phyloP scores from a whole-genome alignment of 2,329 filamentous ascomycete genomes.

The Penicillium glabrum region DNA sequence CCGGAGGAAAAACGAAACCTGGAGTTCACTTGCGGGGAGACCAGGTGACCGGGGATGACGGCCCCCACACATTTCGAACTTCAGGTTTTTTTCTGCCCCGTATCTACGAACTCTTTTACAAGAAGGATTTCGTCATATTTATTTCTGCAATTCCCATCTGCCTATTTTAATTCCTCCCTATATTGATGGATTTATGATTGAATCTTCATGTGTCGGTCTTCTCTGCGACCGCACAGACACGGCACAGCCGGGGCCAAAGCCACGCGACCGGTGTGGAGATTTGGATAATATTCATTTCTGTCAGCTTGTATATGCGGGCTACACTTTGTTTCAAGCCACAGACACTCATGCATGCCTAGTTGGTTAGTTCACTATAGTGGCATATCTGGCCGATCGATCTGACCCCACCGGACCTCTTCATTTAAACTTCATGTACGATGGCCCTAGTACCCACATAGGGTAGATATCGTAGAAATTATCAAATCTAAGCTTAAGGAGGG shows the following conservation, averaged over 20 bases:
- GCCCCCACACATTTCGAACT: not conserved
- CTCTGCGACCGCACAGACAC: not conserved
- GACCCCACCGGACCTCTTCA: not conserved
- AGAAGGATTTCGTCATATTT: not conserved
- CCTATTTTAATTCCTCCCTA: not conserved
- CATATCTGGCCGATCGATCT: not conserved
- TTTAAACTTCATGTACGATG: not conserved
- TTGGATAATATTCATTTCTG: not conserved
- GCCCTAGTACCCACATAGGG: not conserved
- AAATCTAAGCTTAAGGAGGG: no score
- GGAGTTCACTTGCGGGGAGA: conserved; percentile 5
- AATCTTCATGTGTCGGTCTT: not conserved
- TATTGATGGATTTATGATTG: not conserved
- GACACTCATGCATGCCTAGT: not conserved
- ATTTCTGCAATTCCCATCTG: not conserved
- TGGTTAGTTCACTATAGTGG: not conserved
- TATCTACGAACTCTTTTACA: no score
- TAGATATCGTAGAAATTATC: not conserved
- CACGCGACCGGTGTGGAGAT: not conserved
- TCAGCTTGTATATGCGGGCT: not conserved
- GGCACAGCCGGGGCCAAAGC: not conserved
- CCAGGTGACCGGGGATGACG: conserved; percentile 2
- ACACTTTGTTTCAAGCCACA: not conserved
- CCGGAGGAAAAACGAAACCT: conserved; percentile 5
- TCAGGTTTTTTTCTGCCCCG: not conserved